phyloP scores from a whole-genome alignment of 441 rosid genomes.

The Adansonia gregorii region DNA sequence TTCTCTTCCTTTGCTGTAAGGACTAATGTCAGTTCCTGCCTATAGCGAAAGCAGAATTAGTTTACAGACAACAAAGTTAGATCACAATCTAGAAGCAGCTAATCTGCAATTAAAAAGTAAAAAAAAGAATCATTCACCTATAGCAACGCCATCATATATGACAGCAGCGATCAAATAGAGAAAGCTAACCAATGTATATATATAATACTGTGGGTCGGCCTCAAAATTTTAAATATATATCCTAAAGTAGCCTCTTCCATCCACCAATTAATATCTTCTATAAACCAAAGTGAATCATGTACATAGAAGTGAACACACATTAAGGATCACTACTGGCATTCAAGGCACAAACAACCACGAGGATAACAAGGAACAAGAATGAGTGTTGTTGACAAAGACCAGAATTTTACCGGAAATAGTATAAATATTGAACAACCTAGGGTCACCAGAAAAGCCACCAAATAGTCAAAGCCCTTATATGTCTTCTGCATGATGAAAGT shows the following conservation, averaged over 20 bases:
- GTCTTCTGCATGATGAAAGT: conserved; percentile 90
- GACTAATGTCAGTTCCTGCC: conserved; percentile 86
- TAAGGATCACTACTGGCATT: conserved; percentile 9
- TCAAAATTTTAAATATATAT: not conserved
- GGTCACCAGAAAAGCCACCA: conserved; percentile 78
- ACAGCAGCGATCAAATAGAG: not conserved
- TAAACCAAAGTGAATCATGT: not conserved
- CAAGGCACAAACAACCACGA: conserved; percentile 12
- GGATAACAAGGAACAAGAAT: conserved; percentile 23
- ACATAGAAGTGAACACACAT: not conserved
- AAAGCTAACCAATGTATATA: not conserved
- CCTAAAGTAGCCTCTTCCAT: not conserved
- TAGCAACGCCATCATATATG: not conserved
- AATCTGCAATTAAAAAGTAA: not conserved
- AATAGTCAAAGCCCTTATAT: conserved; percentile 78
- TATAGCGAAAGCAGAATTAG: conserved; percentile 34
- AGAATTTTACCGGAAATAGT: conserved; percentile 70
- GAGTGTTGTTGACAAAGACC: conserved; percentile 18
- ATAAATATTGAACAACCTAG: conserved; percentile 85
- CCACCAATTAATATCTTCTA: not conserved
- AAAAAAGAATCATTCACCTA: not conserved
- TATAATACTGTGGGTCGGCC: not conserved
- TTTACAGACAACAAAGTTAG: not conserved
- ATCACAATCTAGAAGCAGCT: conserved; percentile 16
- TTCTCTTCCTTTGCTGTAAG: conserved; percentile 87